A percentile compares a stretch with the other conserved stretches of the same genome.
These are phyloP conservation scores for Maudiozyma saulgeensis DNA, from an alignment of 805 yeast genomes.

Conservation along the genomic window DNA sequence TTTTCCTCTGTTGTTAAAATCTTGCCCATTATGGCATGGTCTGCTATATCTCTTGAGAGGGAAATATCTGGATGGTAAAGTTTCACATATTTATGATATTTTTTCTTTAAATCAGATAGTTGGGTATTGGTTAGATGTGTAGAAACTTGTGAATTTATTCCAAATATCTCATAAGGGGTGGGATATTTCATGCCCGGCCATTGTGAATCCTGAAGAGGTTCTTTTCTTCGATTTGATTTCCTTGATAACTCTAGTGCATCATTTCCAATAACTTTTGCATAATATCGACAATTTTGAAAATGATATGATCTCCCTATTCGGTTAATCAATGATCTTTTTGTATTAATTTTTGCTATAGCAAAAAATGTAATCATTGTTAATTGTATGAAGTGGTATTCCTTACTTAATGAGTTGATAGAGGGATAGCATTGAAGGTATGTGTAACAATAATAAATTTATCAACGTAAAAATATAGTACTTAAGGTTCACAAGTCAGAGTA, in stretches of 20 bases:
- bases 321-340: too few species aligned
- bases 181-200: conserved; percentile 58
- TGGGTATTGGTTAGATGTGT: conserved; percentile 25
- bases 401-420: too few species aligned
- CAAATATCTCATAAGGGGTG: conserved; percentile 65
- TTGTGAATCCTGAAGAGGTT: conserved; percentile 5
- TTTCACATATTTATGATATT: conserved; percentile 48
- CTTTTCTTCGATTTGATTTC: background rate
- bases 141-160: conserved; percentile 20
- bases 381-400: too few species aligned
- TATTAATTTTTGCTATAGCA: too few species aligned
- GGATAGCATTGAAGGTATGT: too few species aligned
- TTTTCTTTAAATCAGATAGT: conserved; percentile 33
- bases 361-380: too few species aligned
- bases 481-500: too few species aligned
- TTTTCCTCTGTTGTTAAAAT: conserved; percentile 24
- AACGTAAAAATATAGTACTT: too few species aligned
- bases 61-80: conserved; percentile 60
- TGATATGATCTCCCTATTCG: too few species aligned
- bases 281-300: background rate
- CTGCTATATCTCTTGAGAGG: conserved; percentile 9
- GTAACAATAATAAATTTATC: too few species aligned
- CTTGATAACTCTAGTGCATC: background rate
- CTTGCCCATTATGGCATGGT: background rate
- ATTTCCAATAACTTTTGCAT: background rate